Evolutionary conservation across 140 eudicot species (phyloP).

Genomic region (Senecio squalidus): DNA sequence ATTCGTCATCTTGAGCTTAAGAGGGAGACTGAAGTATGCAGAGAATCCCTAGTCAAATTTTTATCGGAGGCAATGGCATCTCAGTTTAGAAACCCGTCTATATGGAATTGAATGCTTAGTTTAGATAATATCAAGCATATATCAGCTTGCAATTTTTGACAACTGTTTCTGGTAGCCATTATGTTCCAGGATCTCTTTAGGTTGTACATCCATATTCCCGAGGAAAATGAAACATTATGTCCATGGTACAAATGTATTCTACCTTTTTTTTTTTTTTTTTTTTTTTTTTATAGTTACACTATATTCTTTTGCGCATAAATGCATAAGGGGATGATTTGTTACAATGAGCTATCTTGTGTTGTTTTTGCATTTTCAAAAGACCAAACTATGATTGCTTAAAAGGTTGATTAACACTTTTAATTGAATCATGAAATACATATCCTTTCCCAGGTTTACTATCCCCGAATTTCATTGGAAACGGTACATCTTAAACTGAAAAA

Average conservation of each 20-base stretch:
- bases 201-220: not conserved
- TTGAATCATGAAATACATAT: not conserved
- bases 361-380: not conserved
- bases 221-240: not conserved
- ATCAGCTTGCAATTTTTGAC: not conserved
- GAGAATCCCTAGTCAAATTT: constrained; percentile 61
- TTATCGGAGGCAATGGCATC: constrained; percentile 71
- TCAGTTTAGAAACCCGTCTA: constrained; percentile 82
- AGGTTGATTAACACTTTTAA: not conserved
- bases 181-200: not conserved
- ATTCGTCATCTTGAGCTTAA: constrained; percentile 86
- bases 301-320: not conserved
- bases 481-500: no score
- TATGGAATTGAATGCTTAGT: constrained; percentile 43
- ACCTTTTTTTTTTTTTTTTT: no score
- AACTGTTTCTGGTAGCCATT: not conserved
- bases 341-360: not conserved
- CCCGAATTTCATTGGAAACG: no score
- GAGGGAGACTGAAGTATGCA: constrained; percentile 69
- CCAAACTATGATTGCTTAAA: not conserved
- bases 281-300: not conserved
- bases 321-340: not conserved
- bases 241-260: not conserved
- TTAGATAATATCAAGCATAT: constrained; percentile 5
- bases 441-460: not conserved